Base-by-base conservation (phyloP, 176 grass and related monocot species). In the Chrysopogon serrulatus region DNA sequence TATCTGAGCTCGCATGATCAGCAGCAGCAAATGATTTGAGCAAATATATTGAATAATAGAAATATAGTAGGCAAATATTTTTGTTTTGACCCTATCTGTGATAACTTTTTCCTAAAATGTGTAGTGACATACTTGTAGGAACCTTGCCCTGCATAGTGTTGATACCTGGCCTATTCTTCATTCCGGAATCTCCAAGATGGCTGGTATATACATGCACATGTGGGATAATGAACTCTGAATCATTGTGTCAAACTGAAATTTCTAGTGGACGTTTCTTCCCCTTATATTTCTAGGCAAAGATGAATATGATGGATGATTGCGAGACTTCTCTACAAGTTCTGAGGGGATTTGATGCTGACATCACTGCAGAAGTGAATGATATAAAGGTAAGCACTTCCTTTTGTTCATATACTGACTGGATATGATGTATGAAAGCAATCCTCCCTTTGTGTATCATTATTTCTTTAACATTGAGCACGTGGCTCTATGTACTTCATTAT, bases 141-240 rank as follows among this genome's bases (percentile, higher is more conserved):
- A 82, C 85, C 82, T 78, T 95, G 53, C 92, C 96, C 71, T 98
- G 96, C 82, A 91, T 80, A 41, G 64, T 95, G 82, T 84, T 95
- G 43, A 91, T 98, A 79, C 92, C 91, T 85, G 91, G 88, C 37
- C 81, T 98, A 63, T 98, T 91, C 87, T 98, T 98, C 79, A 98
- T 98, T 63, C 92, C 96, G 1, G 92, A 98, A 74, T 98, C 96
- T 77, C 96, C 96, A 63, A 95, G 96, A 76, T 98, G 96, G 96
- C 96, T 98, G 91, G 96, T 98, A 70, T 77, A 85, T 77, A 59
- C 81, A 80, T 71, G 26, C 54, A 45, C 69, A n/a, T 56, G 34
- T 75, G 75, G 2, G 26, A 63, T 49, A n/a, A 15, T 21, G 23
- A 39, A 81, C 1, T 18, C 35, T 21, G 16, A 79, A 74, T 6